phyloP scores from a whole-genome alignment of 495 filamentous ascomycete species.

The Aspergillus saccharolyticus region DNA sequence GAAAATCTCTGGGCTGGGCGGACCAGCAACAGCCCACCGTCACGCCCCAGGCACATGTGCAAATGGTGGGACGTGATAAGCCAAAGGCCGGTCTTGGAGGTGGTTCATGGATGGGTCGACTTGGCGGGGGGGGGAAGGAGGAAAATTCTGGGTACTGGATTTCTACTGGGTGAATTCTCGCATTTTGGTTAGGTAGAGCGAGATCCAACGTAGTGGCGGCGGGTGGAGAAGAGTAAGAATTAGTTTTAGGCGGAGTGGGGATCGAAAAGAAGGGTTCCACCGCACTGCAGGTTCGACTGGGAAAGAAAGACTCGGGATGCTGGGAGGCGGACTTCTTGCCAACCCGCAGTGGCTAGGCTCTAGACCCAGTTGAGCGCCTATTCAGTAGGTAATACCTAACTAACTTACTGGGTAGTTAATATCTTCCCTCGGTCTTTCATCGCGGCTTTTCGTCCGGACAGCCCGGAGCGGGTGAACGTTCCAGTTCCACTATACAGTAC shows the following conservation, averaged over 20 bases:
- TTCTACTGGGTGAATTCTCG: too few relatives aligned
- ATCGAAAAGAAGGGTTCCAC: constrained; percentile 14
- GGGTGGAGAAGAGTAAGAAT: neutral
- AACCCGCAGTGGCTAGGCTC: neutral
- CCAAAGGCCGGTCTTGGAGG: constrained; percentile 11
- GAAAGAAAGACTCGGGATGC: too few relatives aligned
- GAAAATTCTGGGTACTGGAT: constrained; percentile 11
- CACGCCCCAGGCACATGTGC: constrained; percentile 20
- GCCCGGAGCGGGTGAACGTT: neutral
- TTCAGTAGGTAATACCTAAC: neutral
- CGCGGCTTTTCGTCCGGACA: neutral
- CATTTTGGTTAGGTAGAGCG: neutral
- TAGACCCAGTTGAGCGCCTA: neutral
- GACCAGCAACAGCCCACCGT: constrained; percentile 14
- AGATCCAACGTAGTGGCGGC: constrained; percentile 1
- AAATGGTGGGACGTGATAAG: constrained; percentile 26
- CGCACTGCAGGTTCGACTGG: neutral
- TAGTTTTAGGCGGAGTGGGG: neutral
- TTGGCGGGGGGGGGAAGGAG: too few relatives aligned
- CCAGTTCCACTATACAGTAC: too few relatives aligned
- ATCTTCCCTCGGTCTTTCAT: neutral
- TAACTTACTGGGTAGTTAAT: neutral
- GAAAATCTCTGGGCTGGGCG: constrained; percentile 22
- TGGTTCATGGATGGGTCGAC: neutral
- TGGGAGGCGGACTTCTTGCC: neutral